A percentile compares a stretch with the other conserved stretches of the same genome.
Evolutionary conservation across 1,139 yeast species (phyloP).

Genomic region (Blastobotrys capitulatus): DNA sequence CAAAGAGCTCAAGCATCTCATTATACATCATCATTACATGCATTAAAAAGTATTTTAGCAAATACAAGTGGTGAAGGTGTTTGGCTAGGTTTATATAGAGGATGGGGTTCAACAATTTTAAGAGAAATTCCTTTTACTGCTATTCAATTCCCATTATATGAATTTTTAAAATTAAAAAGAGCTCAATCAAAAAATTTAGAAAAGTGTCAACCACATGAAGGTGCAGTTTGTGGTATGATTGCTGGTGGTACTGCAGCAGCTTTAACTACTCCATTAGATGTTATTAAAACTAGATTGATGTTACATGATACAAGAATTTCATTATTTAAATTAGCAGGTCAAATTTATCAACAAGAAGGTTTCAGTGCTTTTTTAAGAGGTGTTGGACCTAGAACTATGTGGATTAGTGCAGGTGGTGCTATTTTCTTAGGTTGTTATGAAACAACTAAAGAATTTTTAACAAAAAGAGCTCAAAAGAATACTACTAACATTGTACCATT

Average conservation of each 20-base stretch:
- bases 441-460: constrained; percentile 42
- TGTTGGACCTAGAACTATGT: constrained; percentile 88
- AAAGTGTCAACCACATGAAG: constrained; percentile 57
- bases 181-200: constrained; percentile 33
- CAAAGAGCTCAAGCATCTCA: constrained; percentile 84
- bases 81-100: constrained; percentile 75
- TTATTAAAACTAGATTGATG: constrained; percentile 88
- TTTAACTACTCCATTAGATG: constrained; percentile 87
- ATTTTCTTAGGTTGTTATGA: constrained; percentile 94
- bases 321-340: constrained; percentile 34
- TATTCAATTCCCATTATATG: constrained; percentile 92
- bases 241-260: constrained; percentile 98
- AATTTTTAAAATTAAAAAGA: constrained; percentile 64
- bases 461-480: neutral
- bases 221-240: constrained; percentile 89
- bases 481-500: neutral
- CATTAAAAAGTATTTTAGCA: constrained; percentile 55
- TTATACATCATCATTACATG: constrained; percentile 55
- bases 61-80: constrained; percentile 73
- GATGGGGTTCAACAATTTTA: constrained; percentile 88
- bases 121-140: constrained; percentile 95
- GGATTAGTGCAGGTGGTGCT: constrained; percentile 99
- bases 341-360: constrained; percentile 61
- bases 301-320: constrained; percentile 50
- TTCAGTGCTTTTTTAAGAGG: constrained; percentile 67